Percentiles rank a stretch among this genome's conserved stretches.
Evolutionary conservation across 2,329 filamentous ascomycete species (phyloP).

Genomic region (Pseudocercospora pini-densiflorae): DNA sequence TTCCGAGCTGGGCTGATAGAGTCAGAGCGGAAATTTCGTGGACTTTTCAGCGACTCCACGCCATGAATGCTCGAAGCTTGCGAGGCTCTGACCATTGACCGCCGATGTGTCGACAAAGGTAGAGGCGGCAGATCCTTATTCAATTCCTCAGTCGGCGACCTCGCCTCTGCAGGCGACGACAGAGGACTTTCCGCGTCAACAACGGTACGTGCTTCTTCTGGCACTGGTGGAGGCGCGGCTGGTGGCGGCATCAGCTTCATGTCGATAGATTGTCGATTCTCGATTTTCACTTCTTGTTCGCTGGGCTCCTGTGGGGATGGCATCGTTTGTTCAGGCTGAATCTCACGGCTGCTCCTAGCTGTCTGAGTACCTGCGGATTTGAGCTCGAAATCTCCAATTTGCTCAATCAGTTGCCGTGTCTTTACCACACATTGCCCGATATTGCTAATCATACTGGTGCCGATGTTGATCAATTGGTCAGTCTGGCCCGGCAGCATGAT

Average conservation of each 20-base stretch:
- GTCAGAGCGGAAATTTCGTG: constrained; percentile 18
- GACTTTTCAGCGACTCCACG: constrained; percentile 24
- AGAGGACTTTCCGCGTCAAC: not conserved
- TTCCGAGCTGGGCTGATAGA: constrained; percentile 46
- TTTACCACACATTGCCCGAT: constrained; percentile 91
- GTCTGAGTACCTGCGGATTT: constrained; percentile 10
- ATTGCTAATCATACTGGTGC: constrained; percentile 63
- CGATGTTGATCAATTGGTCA: constrained; percentile 35
- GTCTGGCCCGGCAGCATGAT: constrained; percentile 69
- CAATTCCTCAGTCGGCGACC: constrained; percentile 4
- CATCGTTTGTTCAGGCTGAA: constrained; percentile 20
- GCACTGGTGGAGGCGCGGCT: constrained; percentile 16
- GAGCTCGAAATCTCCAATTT: constrained; percentile 57
- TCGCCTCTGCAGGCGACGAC: constrained; percentile 14
- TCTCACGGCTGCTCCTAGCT: constrained; percentile 10
- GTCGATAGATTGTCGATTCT: constrained; percentile 25
- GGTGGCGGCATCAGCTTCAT: constrained; percentile 16
- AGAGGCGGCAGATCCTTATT: constrained; percentile 20
- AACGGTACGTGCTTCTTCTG: not conserved
- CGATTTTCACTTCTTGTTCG: constrained; percentile 10
- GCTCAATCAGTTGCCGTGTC: constrained; percentile 81
- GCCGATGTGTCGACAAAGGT: constrained; percentile 15
- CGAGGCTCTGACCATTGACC: constrained; percentile 22
- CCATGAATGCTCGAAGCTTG: constrained; percentile 20
- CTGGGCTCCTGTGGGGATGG: constrained; percentile 12